phyloP scores from a whole-genome alignment of 306 rosid species.

The Inga laurina region DNA sequence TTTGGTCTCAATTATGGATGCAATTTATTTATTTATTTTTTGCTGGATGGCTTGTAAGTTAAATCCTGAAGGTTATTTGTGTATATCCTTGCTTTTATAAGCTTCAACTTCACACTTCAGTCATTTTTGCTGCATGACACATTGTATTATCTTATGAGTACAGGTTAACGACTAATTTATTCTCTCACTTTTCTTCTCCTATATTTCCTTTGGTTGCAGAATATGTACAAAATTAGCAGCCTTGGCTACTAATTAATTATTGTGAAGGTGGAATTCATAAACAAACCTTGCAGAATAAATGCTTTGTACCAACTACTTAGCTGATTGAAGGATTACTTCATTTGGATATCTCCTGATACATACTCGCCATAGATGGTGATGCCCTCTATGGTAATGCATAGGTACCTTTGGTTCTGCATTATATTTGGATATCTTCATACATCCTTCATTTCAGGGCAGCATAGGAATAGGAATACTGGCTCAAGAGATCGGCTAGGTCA shows the following conservation, averaged over 20 bases:
- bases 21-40: slow-evolving; percentile 3
- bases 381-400: slow-evolving; percentile 53
- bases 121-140: not conserved
- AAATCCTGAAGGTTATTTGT: slow-evolving; percentile 26
- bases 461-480: slow-evolving; percentile 40
- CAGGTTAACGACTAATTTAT: slow-evolving; percentile 13
- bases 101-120: slow-evolving; percentile 26
- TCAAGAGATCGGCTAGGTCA: slow-evolving; percentile 43
- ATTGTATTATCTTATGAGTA: slow-evolving; percentile 4
- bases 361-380: slow-evolving; percentile 55
- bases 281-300: slow-evolving; percentile 9
- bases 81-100: slow-evolving; percentile 6
- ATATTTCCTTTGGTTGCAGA: slow-evolving; percentile 41
- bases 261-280: slow-evolving; percentile 37
- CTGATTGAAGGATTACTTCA: slow-evolving; percentile 36
- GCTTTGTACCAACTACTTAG: slow-evolving; percentile 6
- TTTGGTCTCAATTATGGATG: slow-evolving; percentile 18
- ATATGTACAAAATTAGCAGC: slow-evolving; percentile 34
- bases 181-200: slow-evolving; percentile 12
- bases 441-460: slow-evolving; percentile 43
- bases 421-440: slow-evolving; percentile 59
- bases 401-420: slow-evolving; percentile 61
- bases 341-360: slow-evolving; percentile 38
- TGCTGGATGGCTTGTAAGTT: not conserved
- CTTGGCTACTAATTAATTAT: not conserved